phyloP scores from a whole-genome alignment of 192 early-diverging fungal species.

The Helicostylum pulchrum region DNA sequence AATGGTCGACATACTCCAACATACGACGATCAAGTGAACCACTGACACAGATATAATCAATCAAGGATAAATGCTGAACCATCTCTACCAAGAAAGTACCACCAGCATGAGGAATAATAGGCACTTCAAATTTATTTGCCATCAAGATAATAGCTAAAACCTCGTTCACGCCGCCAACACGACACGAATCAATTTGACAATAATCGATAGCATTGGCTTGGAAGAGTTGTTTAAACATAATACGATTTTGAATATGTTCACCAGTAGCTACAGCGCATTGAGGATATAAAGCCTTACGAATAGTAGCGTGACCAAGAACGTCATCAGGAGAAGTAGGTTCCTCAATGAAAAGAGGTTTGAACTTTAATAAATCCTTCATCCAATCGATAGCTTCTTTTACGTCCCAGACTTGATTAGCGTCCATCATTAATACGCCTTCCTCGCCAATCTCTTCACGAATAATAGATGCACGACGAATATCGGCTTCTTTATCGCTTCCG shows the following conservation, averaged over 20 bases:
- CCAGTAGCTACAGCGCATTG: slow-evolving; percentile 36
- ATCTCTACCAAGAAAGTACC: slow-evolving; percentile 39
- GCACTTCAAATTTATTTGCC: slow-evolving; percentile 39
- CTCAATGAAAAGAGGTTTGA: slow-evolving; percentile 45
- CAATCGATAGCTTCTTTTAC: slow-evolving; percentile 46
- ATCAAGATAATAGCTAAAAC: slow-evolving; percentile 37
- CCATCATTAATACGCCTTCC: slow-evolving; percentile 43
- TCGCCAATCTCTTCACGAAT: slow-evolving; percentile 44
- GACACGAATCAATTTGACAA: slow-evolving; percentile 40
- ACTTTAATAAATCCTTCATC: slow-evolving; percentile 41
- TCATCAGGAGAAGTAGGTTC: slow-evolving; percentile 45
- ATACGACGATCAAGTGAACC: slow-evolving; percentile 30
- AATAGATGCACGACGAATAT: slow-evolving; percentile 39
- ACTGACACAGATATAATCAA: slow-evolving; percentile 39
- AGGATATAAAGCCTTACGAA: slow-evolving; percentile 38
- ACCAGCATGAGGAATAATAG: slow-evolving; percentile 39
- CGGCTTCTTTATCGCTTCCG: slow-evolving; percentile 32
- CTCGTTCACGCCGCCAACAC: slow-evolving; percentile 40
- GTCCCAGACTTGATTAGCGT: slow-evolving; percentile 51
- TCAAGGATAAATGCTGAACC: slow-evolving; percentile 38
- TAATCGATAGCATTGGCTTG: slow-evolving; percentile 40
- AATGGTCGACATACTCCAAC: slow-evolving; percentile 40
- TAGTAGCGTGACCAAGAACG: slow-evolving; percentile 38
- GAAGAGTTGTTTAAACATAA: slow-evolving; percentile 43
- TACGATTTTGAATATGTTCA: slow-evolving; percentile 40